phyloP scores from a whole-genome alignment of 1,284 basidiomycete species.

The Exsudoporus floridanus region DNA sequence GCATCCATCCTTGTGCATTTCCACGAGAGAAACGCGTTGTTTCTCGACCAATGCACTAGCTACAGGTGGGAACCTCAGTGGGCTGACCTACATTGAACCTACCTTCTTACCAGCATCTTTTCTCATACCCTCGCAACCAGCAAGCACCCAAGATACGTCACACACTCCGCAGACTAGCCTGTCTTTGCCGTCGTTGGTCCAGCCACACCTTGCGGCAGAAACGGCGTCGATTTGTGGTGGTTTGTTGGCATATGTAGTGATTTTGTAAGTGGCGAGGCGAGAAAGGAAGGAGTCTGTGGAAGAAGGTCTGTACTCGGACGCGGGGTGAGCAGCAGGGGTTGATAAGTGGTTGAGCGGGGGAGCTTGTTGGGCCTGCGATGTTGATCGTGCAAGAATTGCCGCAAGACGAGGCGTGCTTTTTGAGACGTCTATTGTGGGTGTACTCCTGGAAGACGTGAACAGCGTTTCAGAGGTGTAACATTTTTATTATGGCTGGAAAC shows the following conservation, averaged over 20 bases:
- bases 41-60: constrained; percentile 70
- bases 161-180: constrained; percentile 71
- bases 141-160: constrained; percentile 68
- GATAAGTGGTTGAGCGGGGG: constrained; percentile 41
- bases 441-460: constrained; percentile 10
- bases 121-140: constrained; percentile 60
- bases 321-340: constrained; percentile 32
- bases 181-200: constrained; percentile 76
- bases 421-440: constrained; percentile 37
- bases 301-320: constrained; percentile 72
- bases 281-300: constrained; percentile 68
- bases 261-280: constrained; percentile 72
- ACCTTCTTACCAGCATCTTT: constrained; percentile 69
- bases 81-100: constrained; percentile 19
- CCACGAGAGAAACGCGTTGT: constrained; percentile 60
- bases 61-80: constrained; percentile 32
- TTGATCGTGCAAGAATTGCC: constrained; percentile 64
- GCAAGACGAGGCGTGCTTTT: constrained; percentile 66
- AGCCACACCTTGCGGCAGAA: constrained; percentile 74
- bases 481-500: constrained; percentile 22
- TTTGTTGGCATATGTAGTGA: constrained; percentile 76
- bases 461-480: constrained; percentile 14
- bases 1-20: constrained; percentile 73
- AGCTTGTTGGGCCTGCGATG: constrained; percentile 40
- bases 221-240: constrained; percentile 71